phyloP scores from a whole-genome alignment of 2,329 filamentous ascomycete species.

The Sporothrix pseudoabietina region DNA sequence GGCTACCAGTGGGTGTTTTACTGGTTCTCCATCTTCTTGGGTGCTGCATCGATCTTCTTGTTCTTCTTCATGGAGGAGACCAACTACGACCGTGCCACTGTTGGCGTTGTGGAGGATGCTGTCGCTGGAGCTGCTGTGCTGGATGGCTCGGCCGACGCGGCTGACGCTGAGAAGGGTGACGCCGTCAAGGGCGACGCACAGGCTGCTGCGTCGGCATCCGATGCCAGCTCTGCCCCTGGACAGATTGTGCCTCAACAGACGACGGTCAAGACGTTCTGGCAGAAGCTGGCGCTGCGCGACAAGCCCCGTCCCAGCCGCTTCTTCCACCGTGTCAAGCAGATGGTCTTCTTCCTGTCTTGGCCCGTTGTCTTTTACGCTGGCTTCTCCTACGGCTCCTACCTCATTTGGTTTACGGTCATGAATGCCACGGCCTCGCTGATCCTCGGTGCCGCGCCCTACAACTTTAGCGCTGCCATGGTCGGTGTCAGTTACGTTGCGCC shows the following conservation, averaged over 20 bases:
- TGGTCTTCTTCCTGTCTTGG: slow-evolving; percentile 31
- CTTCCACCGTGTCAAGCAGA: slow-evolving; percentile 24
- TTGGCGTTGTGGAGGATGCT: slow-evolving; percentile 38
- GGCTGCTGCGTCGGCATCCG: background rate
- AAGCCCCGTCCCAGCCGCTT: slow-evolving; percentile 8
- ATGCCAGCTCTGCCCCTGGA: background rate
- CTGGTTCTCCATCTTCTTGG: slow-evolving; percentile 52
- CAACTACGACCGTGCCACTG: slow-evolving; percentile 51
- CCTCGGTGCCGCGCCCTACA: slow-evolving; percentile 36
- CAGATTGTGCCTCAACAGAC: background rate
- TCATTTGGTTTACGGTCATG: slow-evolving; percentile 39
- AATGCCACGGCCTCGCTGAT: slow-evolving; percentile 37
- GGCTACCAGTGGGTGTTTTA: slow-evolving; percentile 54
- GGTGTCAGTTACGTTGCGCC: slow-evolving; percentile 35
- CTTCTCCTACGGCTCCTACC: slow-evolving; percentile 39
- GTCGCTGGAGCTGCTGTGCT: background rate
- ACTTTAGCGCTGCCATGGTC: slow-evolving; percentile 35
- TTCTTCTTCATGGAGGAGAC: slow-evolving; percentile 65
- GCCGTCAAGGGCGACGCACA: background rate
- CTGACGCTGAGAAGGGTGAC: background rate
- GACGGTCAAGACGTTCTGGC: slow-evolving; percentile 12
- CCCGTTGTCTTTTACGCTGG: slow-evolving; percentile 33
- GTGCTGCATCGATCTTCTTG: slow-evolving; percentile 51
- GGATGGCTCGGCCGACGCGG: slow-evolving; percentile 28
- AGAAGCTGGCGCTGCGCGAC: slow-evolving; percentile 15